Evolutionary conservation across 495 filamentous ascomycete species (phyloP), one percentile per base, ranked within the genome.

Genomic region (Xylaria palmicola): DNA sequence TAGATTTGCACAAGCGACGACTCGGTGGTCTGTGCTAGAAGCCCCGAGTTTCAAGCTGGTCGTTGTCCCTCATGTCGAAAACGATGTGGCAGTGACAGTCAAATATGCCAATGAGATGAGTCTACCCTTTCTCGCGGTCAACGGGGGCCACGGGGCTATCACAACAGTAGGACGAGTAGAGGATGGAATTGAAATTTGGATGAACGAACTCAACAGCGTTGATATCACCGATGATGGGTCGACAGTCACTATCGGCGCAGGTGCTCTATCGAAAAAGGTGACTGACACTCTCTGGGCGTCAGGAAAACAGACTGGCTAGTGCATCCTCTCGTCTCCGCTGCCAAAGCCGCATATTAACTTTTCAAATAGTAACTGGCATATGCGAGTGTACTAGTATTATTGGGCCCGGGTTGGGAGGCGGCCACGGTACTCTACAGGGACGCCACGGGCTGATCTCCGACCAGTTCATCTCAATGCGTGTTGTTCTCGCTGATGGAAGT

Each of bases 401-500:
- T 0, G 80, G 79, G 6, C 75, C 79, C 4, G 74, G 65, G 0
- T 75, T 85, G n/a, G 83, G 83, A 9, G 83, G 81, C 50, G 83
- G 82, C 37, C 76, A 83, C 52, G 83, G 83, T n/a, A 73, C 69
- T 50, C 70, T 81, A 9, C 75, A 81, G 65, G 82, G 82, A 4
- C 67, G 68, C 19, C 68, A 83, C 62, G 82, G 83, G 6, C 73
- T 86, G 8, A 53, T 84, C 19, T 62, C 75, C 4, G 83, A 86
- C 57, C 72, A 79, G 39, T 72, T 85, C 27, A 57, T 79, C 3
- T 79, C 77, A 0, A 63, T 74, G 60, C 67, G 75, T n/a, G 64
- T 85, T 5, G 77, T 86, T 0, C 70, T 80, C 17, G 81, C 81
- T 0, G 67, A 80, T 52, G 83, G 83, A 1, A 57, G 64, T 20